phyloP scores from a whole-genome alignment of 2,329 filamentous ascomycete genomes.

The Cytospora paraplurivora region DNA sequence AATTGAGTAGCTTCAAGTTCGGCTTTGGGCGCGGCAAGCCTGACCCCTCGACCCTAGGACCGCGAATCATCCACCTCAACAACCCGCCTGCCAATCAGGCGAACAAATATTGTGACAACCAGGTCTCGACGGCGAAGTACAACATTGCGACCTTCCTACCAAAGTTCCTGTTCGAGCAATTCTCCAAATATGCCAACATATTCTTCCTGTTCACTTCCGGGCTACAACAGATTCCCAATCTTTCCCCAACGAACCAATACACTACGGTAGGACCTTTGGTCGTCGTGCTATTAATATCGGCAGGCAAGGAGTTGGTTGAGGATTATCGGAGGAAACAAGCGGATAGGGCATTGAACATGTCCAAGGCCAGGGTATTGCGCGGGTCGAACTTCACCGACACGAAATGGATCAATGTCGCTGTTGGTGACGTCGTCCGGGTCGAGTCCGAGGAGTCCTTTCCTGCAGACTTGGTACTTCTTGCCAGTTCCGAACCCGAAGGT shows the following conservation, averaged over 20 bases:
- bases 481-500: slow-evolving; percentile 95
- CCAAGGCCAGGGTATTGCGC: slow-evolving; percentile 78
- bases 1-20: slow-evolving; percentile 83
- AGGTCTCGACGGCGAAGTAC: slow-evolving; percentile 97
- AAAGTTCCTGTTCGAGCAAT: slow-evolving; percentile 97
- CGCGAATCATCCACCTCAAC: slow-evolving; percentile 92
- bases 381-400: slow-evolving; percentile 84
- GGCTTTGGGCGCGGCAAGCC: slow-evolving; percentile 82
- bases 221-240: slow-evolving; percentile 90
- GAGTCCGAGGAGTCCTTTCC: slow-evolving; percentile 95
- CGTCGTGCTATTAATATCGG: slow-evolving; percentile 90
- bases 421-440: slow-evolving; percentile 90
- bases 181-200: slow-evolving; percentile 98
- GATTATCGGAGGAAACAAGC: slow-evolving; percentile 88
- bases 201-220: slow-evolving; percentile 98
- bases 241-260: slow-evolving; percentile 93
- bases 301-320: slow-evolving; percentile 90
- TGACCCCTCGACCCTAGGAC: slow-evolving; percentile 88
- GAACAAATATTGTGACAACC: slow-evolving; percentile 94
- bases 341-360: slow-evolving; percentile 84
- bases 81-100: slow-evolving; percentile 88
- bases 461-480: slow-evolving; percentile 86
- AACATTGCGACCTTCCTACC: slow-evolving; percentile 90
- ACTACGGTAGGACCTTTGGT: slow-evolving; percentile 95
- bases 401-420: slow-evolving; percentile 90